phyloP scores from a whole-genome alignment of 768 basidiomycete genomes.

The Boletus pseudopeckii region DNA sequence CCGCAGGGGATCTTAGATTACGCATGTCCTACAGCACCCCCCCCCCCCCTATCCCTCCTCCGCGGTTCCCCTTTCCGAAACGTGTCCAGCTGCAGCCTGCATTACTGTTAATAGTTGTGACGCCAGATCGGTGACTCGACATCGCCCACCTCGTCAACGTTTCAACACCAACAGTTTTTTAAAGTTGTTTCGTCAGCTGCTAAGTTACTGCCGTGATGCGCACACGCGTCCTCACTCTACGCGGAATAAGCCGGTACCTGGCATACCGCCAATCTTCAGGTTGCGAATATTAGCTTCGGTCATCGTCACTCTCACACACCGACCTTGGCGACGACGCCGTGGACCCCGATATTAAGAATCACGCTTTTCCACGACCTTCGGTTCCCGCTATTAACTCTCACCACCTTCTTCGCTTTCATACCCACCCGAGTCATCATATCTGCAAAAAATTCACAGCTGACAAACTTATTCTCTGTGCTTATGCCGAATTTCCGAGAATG shows the following conservation, averaged over 20 bases:
- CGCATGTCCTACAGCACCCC: too few relatives aligned
- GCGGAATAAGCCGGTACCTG: slow-evolving; percentile 20
- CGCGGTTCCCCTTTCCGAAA: not conserved
- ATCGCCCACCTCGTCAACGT: too few relatives aligned
- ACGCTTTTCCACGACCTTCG: slow-evolving; percentile 21
- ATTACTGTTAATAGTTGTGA: too few relatives aligned
- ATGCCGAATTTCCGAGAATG: too few relatives aligned
- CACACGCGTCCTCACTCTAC: not conserved
- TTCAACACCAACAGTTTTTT: too few relatives aligned
- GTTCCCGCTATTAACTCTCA: too few relatives aligned
- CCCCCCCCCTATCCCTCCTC: slow-evolving; percentile 8
- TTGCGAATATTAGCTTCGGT: not conserved
- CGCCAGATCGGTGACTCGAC: too few relatives aligned
- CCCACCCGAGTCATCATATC: not conserved
- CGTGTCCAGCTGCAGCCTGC: not conserved
- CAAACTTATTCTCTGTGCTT: too few relatives aligned
- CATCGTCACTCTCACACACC: slow-evolving; percentile 4
- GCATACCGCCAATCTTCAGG: not conserved
- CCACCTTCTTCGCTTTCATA: too few relatives aligned
- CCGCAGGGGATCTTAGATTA: slow-evolving; percentile 19
- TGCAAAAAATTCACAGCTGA: too few relatives aligned
- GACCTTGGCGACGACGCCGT: slow-evolving; percentile 10
- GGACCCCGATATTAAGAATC: slow-evolving; percentile 2
- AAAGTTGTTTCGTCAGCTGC: not conserved
- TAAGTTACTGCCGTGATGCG: slow-evolving; percentile 2